Percentiles rank a stretch among this genome's conserved stretches.
phyloP scores from a whole-genome alignment of 2,329 filamentous ascomycete genomes.

The Aspergillus fumigatiaffinis region DNA sequence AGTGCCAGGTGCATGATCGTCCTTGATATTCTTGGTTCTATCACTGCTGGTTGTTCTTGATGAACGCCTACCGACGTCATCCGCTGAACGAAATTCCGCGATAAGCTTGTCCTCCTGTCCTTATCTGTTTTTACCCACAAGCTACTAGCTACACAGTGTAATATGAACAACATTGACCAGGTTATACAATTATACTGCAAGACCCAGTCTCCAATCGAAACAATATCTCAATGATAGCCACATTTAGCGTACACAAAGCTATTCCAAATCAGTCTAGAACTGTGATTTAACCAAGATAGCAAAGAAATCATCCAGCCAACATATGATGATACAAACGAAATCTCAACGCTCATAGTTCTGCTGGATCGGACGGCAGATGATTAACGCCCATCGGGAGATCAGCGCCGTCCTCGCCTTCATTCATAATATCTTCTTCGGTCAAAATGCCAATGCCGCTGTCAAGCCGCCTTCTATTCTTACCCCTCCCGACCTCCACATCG shows the following conservation, averaged over 20 bases:
- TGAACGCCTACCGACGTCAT: constrained; percentile 14
- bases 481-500: constrained; percentile 39
- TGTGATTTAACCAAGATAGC: no score
- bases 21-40: background rate
- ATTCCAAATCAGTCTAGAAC: no score
- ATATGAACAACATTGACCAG: no score
- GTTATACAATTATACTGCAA: no score
- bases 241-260: no score
- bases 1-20: background rate
- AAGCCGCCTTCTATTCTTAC: constrained; percentile 34
- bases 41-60: background rate
- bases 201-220: background rate
- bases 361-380: constrained; percentile 23
- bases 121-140: background rate
- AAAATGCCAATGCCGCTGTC: constrained; percentile 41
- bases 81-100: background rate
- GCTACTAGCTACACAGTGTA: no score
- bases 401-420: constrained; percentile 28
- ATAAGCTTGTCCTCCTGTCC: background rate
- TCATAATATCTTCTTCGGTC: constrained; percentile 27
- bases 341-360: constrained; percentile 13
- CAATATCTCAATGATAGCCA: background rate
- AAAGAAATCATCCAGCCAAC: background rate
- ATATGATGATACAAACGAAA: constrained; percentile 1
- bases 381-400: constrained; percentile 10